phyloP scores from a whole-genome alignment of 345 rosid genomes.

The Populus euphratica region DNA sequence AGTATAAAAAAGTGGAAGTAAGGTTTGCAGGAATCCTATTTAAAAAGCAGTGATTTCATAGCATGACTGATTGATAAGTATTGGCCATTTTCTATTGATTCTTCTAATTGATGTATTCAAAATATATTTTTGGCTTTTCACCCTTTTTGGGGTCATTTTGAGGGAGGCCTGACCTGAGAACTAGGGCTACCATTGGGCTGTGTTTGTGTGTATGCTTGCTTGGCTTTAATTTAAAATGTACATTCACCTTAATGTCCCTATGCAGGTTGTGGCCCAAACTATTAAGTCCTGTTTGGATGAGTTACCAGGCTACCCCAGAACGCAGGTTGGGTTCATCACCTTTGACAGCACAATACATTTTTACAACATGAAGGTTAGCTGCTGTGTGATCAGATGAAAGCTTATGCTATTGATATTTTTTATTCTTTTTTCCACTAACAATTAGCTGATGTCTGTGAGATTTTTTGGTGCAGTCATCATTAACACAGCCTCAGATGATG shows the following conservation, averaged over 20 bases:
- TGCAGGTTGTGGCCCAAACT: slow-evolving; percentile 91
- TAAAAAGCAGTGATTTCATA: background rate
- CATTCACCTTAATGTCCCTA: background rate
- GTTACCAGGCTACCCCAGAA: slow-evolving; percentile 93
- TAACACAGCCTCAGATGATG: slow-evolving; percentile 99
- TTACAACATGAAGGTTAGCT: slow-evolving; percentile 92
- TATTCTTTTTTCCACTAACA: background rate
- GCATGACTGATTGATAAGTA: background rate
- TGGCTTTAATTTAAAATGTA: background rate
- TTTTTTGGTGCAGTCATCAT: slow-evolving; percentile 69
- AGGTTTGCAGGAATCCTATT: background rate
- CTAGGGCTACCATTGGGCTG: background rate
- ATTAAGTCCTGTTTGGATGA: slow-evolving; percentile 91
- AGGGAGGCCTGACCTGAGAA: background rate
- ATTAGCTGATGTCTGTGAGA: slow-evolving; percentile 8
- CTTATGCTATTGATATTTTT: slow-evolving; percentile 7
- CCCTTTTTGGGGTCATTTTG: background rate
- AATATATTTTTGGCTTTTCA: background rate
- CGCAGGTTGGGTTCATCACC: slow-evolving; percentile 97
- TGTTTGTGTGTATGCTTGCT: background rate
- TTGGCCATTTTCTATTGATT: background rate
- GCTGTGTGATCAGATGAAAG: slow-evolving; percentile 8
- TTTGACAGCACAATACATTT: slow-evolving; percentile 95
- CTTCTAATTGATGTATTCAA: background rate
- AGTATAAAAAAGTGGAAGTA: background rate